phyloP scores from a whole-genome alignment of 108 stramenopile species.

The Conticribra weissflogii region DNA sequence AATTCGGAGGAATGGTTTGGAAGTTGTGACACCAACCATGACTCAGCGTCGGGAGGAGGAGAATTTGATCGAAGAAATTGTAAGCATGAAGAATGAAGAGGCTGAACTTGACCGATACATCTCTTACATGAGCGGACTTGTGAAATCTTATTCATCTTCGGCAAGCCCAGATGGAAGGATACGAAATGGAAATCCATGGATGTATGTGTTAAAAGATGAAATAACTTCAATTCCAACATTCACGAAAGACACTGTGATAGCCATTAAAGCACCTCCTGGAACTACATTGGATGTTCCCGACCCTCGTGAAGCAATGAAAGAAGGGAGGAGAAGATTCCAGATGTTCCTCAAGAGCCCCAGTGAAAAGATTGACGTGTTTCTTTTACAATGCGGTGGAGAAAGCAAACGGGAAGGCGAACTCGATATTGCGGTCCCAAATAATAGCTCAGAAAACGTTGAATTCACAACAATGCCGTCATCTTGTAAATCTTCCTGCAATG shows the following conservation, averaged over 20 bases:
- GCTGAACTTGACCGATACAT: constrained; percentile 42
- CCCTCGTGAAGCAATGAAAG: constrained; percentile 82
- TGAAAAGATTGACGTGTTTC: constrained; percentile 62
- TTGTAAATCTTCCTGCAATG: too few species aligned
- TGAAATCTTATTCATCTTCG: constrained; percentile 30
- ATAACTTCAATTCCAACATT: constrained; percentile 69
- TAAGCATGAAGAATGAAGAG: constrained; percentile 34
- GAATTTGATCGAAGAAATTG: constrained; percentile 22
- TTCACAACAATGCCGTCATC: too few species aligned
- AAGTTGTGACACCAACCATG: constrained; percentile 7
- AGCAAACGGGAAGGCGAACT: constrained; percentile 1
- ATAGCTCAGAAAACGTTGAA: too few species aligned
- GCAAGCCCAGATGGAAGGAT: not conserved
- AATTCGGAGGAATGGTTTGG: constrained; percentile 16
- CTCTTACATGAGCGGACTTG: constrained; percentile 37
- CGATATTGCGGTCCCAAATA: too few species aligned
- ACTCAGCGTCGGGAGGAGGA: constrained; percentile 22
- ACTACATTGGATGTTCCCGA: constrained; percentile 91
- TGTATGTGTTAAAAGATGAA: constrained; percentile 74
- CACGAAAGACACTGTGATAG: constrained; percentile 84
- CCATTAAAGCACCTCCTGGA: constrained; percentile 86
- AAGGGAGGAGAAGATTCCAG: constrained; percentile 80
- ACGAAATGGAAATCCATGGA: constrained; percentile 23
- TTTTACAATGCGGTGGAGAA: constrained; percentile 50
- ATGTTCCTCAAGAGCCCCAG: constrained; percentile 82